Conservation (phyloP, 192 early-diverging fungal species). For the Coemansia sp. region DNA sequence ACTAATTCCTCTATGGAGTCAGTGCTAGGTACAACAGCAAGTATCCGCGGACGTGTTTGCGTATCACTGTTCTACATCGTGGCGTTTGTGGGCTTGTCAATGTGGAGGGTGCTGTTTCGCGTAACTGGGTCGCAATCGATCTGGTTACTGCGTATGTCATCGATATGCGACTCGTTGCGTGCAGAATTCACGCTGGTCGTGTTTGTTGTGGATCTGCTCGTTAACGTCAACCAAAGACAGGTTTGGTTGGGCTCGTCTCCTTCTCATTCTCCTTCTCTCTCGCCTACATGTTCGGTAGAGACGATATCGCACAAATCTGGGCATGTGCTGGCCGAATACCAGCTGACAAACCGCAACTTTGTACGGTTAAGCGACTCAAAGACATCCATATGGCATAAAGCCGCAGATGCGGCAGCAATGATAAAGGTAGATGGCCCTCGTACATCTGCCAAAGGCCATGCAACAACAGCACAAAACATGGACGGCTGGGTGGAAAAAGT, state of each 20-base stretch:
- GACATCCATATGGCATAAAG: constrained; percentile 14
- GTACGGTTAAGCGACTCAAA: constrained; percentile 17
- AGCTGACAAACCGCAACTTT: constrained; percentile 15
- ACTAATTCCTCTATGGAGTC: constrained; percentile 12
- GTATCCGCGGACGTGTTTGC: constrained; percentile 18
- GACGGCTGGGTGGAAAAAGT: constrained; percentile 22
- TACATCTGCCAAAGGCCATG: background rate
- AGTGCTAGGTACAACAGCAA: constrained; percentile 21
- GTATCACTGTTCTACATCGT: constrained; percentile 21
- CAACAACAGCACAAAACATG: constrained; percentile 4
- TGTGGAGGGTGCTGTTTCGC: constrained; percentile 28
- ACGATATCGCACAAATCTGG: background rate
- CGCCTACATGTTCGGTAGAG: constrained; percentile 9
- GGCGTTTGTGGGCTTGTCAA: background rate
- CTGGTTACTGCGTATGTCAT: constrained; percentile 16
- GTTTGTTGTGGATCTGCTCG: constrained; percentile 16
- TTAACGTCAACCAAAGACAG: constrained; percentile 10
- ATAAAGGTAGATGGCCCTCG: background rate
- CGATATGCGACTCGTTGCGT: constrained; percentile 24
- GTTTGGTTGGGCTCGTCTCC: constrained; percentile 15
- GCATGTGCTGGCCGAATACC: background rate
- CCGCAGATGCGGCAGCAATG: background rate
- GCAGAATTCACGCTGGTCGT: constrained; percentile 11
- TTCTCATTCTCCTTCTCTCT: background rate
- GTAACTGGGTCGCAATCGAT: constrained; percentile 15